Base-by-base conservation (phyloP, 257 asterid genomes). In the Cynanchum wilfordii region DNA sequence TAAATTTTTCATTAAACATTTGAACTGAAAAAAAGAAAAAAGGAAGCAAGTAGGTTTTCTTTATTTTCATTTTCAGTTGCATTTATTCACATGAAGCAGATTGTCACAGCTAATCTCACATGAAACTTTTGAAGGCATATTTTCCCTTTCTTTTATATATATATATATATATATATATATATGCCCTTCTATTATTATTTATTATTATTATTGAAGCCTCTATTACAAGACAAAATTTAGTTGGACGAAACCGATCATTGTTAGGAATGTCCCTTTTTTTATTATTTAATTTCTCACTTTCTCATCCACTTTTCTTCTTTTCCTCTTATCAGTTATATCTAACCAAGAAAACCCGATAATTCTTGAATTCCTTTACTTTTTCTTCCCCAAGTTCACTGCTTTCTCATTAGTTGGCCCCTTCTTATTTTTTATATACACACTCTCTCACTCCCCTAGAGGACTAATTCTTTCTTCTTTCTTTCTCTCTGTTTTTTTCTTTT, bases 101-200 rank as follows among this genome's bases (percentile, higher is more conserved):
- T 22, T 64, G 57, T 64, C 71, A 56, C 76, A 64, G 70, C 70
- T 55, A 77, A 67, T 51, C 68, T 75, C 82, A 71, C 85, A 78
- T 75, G 82, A 75, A 69, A 66, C 56, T 45, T 73, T 68, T 66
- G 79, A 70, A 66, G 63, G 64, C 11, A 42, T 40, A 40, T 42
- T 42, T 42, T 42, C 11, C 47, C 10, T 8, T 42, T 42, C n/a
- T n/a, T n/a, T n/a, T n/a, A n/a, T n/a, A 4, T 36, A n/a, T n/a
- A n/a, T n/a, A n/a, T n/a, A n/a, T n/a, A n/a, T n/a, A n/a, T n/a
- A n/a, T n/a, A n/a, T 36, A 36, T 3, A 66, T 69, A 57, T 51
- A 69, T 42, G 29, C 66, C 49, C 15, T 56, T 71, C 44, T 8
- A 55, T 63, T 38, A 56, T n/a, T 64, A 27, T 40, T 40, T 8